Evolutionary conservation across 805 yeast genomes (phyloP).

Genomic region (Wickerhamiella parazyma): DNA sequence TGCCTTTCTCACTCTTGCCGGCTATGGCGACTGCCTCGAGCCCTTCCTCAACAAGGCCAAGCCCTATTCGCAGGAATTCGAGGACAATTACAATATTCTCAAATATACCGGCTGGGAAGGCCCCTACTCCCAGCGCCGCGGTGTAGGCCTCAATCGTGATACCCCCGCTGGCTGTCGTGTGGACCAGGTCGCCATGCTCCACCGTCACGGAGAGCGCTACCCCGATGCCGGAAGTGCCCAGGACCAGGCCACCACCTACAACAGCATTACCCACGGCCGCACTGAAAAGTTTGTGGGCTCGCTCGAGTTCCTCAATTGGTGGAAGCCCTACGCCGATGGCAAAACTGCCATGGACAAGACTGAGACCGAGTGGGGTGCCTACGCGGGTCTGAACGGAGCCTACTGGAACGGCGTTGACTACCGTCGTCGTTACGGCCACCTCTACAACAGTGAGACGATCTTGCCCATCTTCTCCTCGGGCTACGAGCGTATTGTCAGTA

Average conservation of each 20-base stretch:
- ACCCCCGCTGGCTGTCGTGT: conserved; percentile 38
- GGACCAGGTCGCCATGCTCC: conserved; percentile 40
- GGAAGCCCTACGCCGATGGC: conserved; percentile 31
- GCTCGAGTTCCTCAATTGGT: conserved; percentile 35
- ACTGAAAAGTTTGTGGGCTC: conserved; percentile 26
- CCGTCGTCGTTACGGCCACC: conserved; percentile 36
- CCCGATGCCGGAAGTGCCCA: conserved; percentile 24
- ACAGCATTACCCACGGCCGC: conserved; percentile 8
- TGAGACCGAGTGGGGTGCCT: conserved; percentile 39
- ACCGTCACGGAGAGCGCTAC: conserved; percentile 50
- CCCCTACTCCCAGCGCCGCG: conserved; percentile 37
- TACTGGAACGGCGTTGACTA: conserved; percentile 36
- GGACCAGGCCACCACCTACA: conserved; percentile 10
- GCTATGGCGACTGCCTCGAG: conserved; percentile 1
- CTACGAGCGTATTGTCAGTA: conserved; percentile 32
- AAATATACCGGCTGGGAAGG: conserved; percentile 39
- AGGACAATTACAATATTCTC: conserved; percentile 35
- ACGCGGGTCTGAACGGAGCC: conserved; percentile 40
- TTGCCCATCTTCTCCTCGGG: conserved; percentile 44
- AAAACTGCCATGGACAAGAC: conserved; percentile 33
- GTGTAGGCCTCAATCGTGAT: conserved; percentile 40
- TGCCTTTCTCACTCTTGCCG: conserved; percentile 8
- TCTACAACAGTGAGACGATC: conserved; percentile 28
- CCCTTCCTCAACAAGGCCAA: conserved; percentile 9
- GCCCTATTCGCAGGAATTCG: conserved; percentile 19